Evolutionary conservation across 495 filamentous ascomycete species (phyloP).

Genomic region (Recurvomyces mirabilis): DNA sequence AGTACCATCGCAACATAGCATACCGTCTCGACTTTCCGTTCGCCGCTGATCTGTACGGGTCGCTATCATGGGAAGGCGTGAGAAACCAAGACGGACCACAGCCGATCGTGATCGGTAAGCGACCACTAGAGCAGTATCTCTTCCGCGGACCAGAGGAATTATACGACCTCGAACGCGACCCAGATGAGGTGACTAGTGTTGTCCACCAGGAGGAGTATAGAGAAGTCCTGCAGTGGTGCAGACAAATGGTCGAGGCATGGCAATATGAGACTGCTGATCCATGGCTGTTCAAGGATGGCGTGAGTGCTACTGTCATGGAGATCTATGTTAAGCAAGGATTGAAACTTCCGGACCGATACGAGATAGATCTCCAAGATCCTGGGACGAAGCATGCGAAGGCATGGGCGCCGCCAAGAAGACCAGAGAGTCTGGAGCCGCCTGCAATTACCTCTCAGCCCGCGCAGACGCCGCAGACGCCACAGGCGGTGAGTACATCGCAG

Average conservation of each 20-base stretch:
- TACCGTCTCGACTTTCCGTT: slow-evolving; percentile 39
- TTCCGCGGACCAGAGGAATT: slow-evolving; percentile 35
- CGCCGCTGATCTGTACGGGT: slow-evolving; percentile 36
- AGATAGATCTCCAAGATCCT: slow-evolving; percentile 30
- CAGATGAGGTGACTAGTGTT: slow-evolving; percentile 32
- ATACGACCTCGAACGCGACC: slow-evolving; percentile 35
- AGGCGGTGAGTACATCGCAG: too few relatives aligned
- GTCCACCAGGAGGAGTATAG: slow-evolving; percentile 22
- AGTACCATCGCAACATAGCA: slow-evolving; percentile 40
- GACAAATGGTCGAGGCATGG: slow-evolving; percentile 31
- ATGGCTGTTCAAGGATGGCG: slow-evolving; percentile 36
- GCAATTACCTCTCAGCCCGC: too few relatives aligned
- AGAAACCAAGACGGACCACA: slow-evolving; percentile 27
- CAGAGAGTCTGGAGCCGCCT: too few relatives aligned
- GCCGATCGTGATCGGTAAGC: slow-evolving; percentile 30
- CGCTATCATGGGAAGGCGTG: slow-evolving; percentile 35
- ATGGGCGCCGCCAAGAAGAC: not conserved
- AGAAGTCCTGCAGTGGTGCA: slow-evolving; percentile 21
- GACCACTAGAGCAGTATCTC: slow-evolving; percentile 32
- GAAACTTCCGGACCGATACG: slow-evolving; percentile 33
- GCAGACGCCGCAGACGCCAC: too few relatives aligned
- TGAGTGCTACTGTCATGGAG: slow-evolving; percentile 24
- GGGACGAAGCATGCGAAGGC: slow-evolving; percentile 5
- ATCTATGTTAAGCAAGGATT: slow-evolving; percentile 29
- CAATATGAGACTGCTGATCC: slow-evolving; percentile 33